Conservation (phyloP, 2,329 filamentous ascomycete species). For the Diaporthe capsici region DNA sequence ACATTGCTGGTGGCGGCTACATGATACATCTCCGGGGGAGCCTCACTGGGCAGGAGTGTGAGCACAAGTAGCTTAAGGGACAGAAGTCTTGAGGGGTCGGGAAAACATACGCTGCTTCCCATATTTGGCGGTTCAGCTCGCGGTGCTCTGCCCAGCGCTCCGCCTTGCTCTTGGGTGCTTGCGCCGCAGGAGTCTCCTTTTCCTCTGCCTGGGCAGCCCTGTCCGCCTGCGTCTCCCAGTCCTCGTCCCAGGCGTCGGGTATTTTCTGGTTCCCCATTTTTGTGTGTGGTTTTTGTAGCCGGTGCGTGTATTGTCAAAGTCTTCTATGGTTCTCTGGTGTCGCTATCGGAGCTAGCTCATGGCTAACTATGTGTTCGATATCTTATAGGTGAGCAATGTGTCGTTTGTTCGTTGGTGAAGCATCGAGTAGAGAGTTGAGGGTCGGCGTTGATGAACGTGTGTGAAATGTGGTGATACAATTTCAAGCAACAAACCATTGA, state of each 20-base stretch:
- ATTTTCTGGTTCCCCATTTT: conserved; percentile 65
- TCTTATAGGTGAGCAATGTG: conserved; percentile 12
- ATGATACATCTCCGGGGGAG: conserved; percentile 81
- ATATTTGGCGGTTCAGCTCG: conserved; percentile 87
- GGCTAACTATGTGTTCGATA: conserved; percentile 4
- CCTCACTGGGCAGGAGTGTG: conserved; percentile 69
- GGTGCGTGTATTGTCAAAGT: background rate
- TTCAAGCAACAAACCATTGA: conserved; percentile 13
- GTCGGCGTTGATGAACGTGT: background rate
- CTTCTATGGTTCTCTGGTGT: background rate
- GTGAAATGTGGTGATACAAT: conserved; percentile 1
- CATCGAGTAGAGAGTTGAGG: background rate
- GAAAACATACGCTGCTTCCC: conserved; percentile 84
- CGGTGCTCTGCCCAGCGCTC: conserved; percentile 85
- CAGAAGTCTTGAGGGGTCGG: background rate
- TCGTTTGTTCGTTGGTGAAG: background rate
- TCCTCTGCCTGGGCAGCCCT: conserved; percentile 56
- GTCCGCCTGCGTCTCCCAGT: conserved; percentile 88
- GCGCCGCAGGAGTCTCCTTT: conserved; percentile 53
- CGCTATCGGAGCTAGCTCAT: conserved; percentile 14
- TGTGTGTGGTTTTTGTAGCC: conserved; percentile 18
- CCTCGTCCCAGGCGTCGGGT: conserved; percentile 90
- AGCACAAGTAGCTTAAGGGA: conserved; percentile 29
- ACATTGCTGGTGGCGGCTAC: conserved; percentile 67
- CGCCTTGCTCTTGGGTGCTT: conserved; percentile 73